Percentiles rank a stretch among this genome's conserved stretches.
phyloP scores from a whole-genome alignment of 2,329 filamentous ascomycete genomes.

The Macroventuria anomochaeta region DNA sequence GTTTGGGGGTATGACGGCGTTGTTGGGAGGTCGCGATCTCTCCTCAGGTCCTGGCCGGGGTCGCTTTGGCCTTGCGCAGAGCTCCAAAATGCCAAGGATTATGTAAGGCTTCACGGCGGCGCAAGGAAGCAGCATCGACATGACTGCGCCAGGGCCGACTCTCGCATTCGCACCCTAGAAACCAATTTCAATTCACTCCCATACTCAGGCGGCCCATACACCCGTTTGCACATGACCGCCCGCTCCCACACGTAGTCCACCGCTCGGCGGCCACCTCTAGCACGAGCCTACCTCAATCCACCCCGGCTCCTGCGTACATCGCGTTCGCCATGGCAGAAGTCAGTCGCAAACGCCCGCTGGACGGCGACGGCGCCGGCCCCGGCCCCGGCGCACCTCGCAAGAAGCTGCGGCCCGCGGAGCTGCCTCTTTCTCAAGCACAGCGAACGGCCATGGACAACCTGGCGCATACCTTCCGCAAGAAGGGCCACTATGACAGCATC shows the following conservation, averaged over 20 bases:
- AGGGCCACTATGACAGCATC: constrained; percentile 79
- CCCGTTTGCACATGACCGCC: constrained; percentile 8
- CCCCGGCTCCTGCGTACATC: constrained; percentile 1
- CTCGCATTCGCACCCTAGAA: constrained; percentile 7
- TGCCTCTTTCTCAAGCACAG: constrained; percentile 76
- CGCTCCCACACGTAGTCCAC: not conserved
- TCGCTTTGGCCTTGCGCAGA: constrained; percentile 20
- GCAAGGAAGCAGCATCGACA: constrained; percentile 4
- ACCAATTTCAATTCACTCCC: constrained; percentile 1
- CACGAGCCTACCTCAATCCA: constrained; percentile 3
- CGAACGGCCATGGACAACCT: constrained; percentile 75
- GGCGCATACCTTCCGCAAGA: constrained; percentile 84
- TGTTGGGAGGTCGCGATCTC: constrained; percentile 29
- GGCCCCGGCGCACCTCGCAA: constrained; percentile 50
- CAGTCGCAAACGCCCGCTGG: constrained; percentile 39
- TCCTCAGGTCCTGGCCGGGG: not conserved
- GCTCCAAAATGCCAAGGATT: constrained; percentile 22
- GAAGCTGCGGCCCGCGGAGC: constrained; percentile 75
- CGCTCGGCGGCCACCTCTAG: not conserved
- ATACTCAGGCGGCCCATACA: constrained; percentile 8
- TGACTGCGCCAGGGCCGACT: constrained; percentile 1
- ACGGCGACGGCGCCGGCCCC: constrained; percentile 37
- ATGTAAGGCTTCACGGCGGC: constrained; percentile 11
- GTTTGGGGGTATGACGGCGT: constrained; percentile 19
- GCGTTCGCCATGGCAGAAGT: constrained; percentile 42